Evolutionary conservation across 2,329 filamentous ascomycete species (phyloP).

Genomic region (Pseudofabraea citricarpa): DNA sequence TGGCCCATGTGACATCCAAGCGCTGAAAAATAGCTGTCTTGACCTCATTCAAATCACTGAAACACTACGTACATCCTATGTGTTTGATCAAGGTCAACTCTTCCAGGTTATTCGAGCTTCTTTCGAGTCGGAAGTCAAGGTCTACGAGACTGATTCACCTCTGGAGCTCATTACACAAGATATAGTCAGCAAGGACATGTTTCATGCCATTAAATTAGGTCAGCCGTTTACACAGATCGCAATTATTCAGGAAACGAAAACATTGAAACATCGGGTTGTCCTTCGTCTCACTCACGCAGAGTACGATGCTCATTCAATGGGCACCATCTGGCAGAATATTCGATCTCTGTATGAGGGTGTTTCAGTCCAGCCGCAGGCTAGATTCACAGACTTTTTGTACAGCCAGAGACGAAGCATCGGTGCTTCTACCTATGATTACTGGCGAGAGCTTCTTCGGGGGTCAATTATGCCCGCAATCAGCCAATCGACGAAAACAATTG

Average conservation of each 20-base stretch:
- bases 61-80: slow-evolving; percentile 1
- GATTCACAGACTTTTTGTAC: slow-evolving; percentile 2
- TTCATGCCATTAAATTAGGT: not conserved
- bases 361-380: not conserved
- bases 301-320: slow-evolving; percentile 4
- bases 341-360: slow-evolving; percentile 1
- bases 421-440: slow-evolving; percentile 4
- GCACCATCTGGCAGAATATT: slow-evolving; percentile 1
- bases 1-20: not conserved
- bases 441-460: slow-evolving; percentile 1
- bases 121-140: slow-evolving; percentile 1
- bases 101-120: slow-evolving; percentile 1
- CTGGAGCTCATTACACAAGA: not conserved
- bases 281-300: slow-evolving; percentile 3
- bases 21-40: slow-evolving; percentile 2
- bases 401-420: not conserved
- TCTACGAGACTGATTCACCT: not conserved
- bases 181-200: slow-evolving; percentile 1
- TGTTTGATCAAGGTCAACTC: slow-evolving; percentile 1
- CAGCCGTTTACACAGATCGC: slow-evolving; percentile 3
- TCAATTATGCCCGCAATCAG: slow-evolving; percentile 3
- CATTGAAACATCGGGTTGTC: not conserved
- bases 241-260: slow-evolving; percentile 2
- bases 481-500: slow-evolving; percentile 2
- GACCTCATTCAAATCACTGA: slow-evolving; percentile 1